Percentiles rank a stretch among this genome's conserved stretches.
Conservation (phyloP, 2,329 filamentous ascomycete genomes). For the Chaetomium olivaceum region DNA sequence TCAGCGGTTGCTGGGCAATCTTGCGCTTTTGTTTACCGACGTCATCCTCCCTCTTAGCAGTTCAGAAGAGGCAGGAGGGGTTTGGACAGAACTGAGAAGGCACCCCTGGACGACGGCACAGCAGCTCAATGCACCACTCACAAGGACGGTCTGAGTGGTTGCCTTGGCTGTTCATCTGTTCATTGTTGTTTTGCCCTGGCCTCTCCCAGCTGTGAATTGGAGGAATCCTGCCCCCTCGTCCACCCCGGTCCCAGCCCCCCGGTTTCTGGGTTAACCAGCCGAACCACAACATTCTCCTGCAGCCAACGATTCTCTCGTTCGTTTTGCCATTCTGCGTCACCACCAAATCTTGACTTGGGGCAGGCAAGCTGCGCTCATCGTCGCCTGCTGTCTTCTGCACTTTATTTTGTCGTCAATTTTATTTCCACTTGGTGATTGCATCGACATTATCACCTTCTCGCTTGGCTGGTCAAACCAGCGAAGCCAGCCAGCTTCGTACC, state of each 20-base stretch:
- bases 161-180: not conserved
- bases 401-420: not conserved
- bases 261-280: slow-evolving; percentile 34
- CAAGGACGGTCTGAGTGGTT: slow-evolving; percentile 1
- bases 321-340: slow-evolving; percentile 9
- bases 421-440: slow-evolving; percentile 3
- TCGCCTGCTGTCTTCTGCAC: not conserved
- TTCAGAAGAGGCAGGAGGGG: not conserved
- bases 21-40: slow-evolving; percentile 30
- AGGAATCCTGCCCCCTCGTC: not conserved
- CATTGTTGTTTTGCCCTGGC: slow-evolving; percentile 10
- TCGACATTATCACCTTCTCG: slow-evolving; percentile 2
- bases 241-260: slow-evolving; percentile 27
- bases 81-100: not conserved
- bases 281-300: slow-evolving; percentile 19
- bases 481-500: slow-evolving; percentile 25
- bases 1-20: slow-evolving; percentile 23
- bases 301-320: not conserved
- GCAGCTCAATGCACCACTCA: not conserved
- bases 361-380: not conserved
- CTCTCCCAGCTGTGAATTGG: not conserved
- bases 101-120: not conserved
- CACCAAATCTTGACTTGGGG: not conserved
- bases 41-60: slow-evolving; percentile 18
- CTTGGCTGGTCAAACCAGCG: slow-evolving; percentile 35